Evolutionary conservation across 2,329 filamentous ascomycete species (phyloP).

Genomic region (Curvularia eragrostidis): DNA sequence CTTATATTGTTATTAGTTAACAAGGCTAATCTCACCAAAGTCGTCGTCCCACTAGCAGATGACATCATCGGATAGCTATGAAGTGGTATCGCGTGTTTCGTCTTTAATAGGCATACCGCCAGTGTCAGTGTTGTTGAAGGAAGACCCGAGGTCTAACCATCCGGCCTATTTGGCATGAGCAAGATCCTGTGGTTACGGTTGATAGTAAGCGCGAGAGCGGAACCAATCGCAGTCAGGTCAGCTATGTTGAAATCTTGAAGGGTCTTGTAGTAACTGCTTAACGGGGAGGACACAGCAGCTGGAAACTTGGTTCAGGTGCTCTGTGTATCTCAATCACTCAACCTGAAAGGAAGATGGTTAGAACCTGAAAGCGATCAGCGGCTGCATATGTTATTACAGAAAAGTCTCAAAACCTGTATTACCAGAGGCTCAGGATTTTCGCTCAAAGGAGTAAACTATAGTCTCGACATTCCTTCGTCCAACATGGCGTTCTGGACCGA

Average conservation of each 20-base stretch:
- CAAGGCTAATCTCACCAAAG: constrained; percentile 83
- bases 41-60: constrained; percentile 87
- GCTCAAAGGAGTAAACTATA: background rate
- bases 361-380: no score
- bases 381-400: no score
- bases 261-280: no score
- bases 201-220: constrained; percentile 26
- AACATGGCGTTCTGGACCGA: background rate
- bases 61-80: constrained; percentile 63
- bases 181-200: constrained; percentile 35
- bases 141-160: constrained; percentile 58
- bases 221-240: constrained; percentile 19
- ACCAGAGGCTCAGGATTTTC: background rate
- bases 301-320: no score
- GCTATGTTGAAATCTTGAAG: constrained; percentile 37
- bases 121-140: constrained; percentile 57
- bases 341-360: no score
- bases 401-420: background rate
- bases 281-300: no score
- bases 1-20: no score
- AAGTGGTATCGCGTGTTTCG: constrained; percentile 29
- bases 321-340: no score
- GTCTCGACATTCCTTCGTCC: background rate
- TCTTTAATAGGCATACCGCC: constrained; percentile 33
- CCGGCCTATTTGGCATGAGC: constrained; percentile 45